A percentile compares a stretch with the other conserved stretches of the same genome.
These are phyloP conservation scores for Fusarium scirpi DNA, from an alignment of 2,329 filamentous ascomycete genomes.

Conservation along the genomic window DNA sequence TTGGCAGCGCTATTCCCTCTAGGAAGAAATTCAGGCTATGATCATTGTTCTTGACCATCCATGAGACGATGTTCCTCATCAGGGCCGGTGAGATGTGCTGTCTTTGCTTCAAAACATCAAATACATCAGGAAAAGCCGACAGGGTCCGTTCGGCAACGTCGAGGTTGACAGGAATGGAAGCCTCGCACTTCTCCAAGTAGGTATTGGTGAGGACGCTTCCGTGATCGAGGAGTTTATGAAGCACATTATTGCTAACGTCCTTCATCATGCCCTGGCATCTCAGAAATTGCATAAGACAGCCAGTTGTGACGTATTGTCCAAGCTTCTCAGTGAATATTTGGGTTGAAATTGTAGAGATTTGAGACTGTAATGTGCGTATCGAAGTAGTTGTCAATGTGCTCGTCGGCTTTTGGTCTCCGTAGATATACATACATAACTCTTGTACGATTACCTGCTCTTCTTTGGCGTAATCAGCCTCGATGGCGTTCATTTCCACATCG, in stretches of 20 bases:
- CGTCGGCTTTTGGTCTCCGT: background rate
- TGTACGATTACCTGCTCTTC: background rate
- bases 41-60: no score
- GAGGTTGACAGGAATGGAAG: rapidly evolving
- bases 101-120: no score
- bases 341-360: no score
- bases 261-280: background rate
- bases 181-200: background rate
- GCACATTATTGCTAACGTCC: rapidly evolving
- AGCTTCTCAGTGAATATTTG: background rate
- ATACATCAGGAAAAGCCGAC: no score
- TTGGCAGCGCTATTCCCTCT: no score
- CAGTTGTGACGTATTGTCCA: rapidly evolving
- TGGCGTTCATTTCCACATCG: rapidly evolving
- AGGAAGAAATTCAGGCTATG: no score
- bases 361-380: no score
- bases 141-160: background rate
- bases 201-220: background rate
- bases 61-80: no score
- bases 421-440: background rate
- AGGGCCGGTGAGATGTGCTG: no score
- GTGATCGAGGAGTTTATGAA: background rate
- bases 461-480: slow-evolving; percentile 3
- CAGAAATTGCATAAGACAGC: background rate
- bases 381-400: no score